These are phyloP conservation scores for Calonectria honghensis DNA, from an alignment of 2,329 filamentous ascomycete species.

Conservation along the genomic window DNA sequence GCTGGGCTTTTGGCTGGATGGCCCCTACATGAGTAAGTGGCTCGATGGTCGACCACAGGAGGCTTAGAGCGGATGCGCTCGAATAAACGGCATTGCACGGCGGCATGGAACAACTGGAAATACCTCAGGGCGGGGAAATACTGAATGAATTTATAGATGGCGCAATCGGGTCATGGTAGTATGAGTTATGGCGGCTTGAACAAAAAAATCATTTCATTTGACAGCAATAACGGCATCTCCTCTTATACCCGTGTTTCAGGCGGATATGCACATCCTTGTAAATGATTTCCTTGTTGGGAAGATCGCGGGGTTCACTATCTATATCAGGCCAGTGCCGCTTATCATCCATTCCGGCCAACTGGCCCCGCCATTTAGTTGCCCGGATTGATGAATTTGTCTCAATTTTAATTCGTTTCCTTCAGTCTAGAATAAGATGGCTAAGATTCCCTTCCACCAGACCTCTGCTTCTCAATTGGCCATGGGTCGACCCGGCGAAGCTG, in stretches of 20 bases:
- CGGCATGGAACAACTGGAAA: conserved; percentile 34
- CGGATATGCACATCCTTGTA: conserved; percentile 15
- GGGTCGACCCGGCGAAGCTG: neutral
- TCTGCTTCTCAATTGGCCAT: neutral
- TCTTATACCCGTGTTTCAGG: conserved; percentile 18
- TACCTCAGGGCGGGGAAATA: conserved; percentile 44
- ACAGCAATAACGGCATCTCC: neutral
- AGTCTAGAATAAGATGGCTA: neutral
- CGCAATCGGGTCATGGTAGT: conserved; percentile 45
- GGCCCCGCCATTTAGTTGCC: neutral
- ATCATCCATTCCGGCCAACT: conserved; percentile 11
- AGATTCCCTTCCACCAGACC: neutral
- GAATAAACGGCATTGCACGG: conserved; percentile 1
- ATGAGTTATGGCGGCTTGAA: conserved; percentile 39
- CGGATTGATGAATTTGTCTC: neutral
- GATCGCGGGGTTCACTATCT: conserved; percentile 25
- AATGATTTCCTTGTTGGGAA: conserved; percentile 24
- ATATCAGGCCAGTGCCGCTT: conserved; percentile 2
- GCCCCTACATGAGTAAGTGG: conserved; percentile 87
- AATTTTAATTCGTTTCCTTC: neutral
- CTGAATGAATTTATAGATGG: conserved; percentile 49
- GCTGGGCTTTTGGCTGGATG: conserved; percentile 94
- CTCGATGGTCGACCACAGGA: conserved; percentile 67
- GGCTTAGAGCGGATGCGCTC: conserved; percentile 29
- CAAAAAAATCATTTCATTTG: conserved; percentile 24